Percentiles rank a stretch among this genome's conserved stretches.
phyloP scores from a whole-genome alignment of 2,329 filamentous ascomycete genomes.

The Pseudocercospora musae region DNA sequence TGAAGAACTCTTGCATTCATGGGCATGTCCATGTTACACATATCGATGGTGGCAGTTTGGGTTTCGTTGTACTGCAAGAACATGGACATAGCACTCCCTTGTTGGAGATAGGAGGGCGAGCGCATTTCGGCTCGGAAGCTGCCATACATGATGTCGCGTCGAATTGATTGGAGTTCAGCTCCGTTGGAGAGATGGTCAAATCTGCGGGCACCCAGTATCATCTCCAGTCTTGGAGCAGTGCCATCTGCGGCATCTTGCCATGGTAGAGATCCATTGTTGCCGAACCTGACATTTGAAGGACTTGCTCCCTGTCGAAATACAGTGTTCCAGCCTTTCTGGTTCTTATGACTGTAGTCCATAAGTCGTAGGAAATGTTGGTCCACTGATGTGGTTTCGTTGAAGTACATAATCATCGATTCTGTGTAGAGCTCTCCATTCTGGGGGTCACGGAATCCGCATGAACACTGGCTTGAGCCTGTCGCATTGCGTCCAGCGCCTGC shows the following conservation, averaged over 20 bases:
- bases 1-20: constrained; percentile 24
- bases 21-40: constrained; percentile 43
- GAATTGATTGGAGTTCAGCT: constrained; percentile 41
- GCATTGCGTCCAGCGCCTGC: constrained; percentile 15
- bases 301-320: constrained; percentile 45
- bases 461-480: constrained; percentile 34
- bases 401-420: constrained; percentile 49
- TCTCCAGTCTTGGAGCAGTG: constrained; percentile 20
- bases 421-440: constrained; percentile 42
- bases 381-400: constrained; percentile 46
- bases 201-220: constrained; percentile 17
- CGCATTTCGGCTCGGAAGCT: constrained; percentile 46
- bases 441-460: constrained; percentile 47
- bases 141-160: constrained; percentile 49
- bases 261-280: constrained; percentile 26
- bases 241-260: constrained; percentile 24
- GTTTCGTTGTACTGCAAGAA: constrained; percentile 46
- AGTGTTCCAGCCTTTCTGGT: constrained; percentile 48
- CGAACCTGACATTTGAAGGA: constrained; percentile 39
- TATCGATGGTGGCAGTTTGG: constrained; percentile 42
- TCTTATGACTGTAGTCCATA: constrained; percentile 43
- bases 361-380: constrained; percentile 38
- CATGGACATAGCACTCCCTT: constrained; percentile 48
- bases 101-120: constrained; percentile 36
- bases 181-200: constrained; percentile 45